Base-by-base conservation (phyloP, 2,329 filamentous ascomycete species). In the Pseudogymnoascus sp. region DNA sequence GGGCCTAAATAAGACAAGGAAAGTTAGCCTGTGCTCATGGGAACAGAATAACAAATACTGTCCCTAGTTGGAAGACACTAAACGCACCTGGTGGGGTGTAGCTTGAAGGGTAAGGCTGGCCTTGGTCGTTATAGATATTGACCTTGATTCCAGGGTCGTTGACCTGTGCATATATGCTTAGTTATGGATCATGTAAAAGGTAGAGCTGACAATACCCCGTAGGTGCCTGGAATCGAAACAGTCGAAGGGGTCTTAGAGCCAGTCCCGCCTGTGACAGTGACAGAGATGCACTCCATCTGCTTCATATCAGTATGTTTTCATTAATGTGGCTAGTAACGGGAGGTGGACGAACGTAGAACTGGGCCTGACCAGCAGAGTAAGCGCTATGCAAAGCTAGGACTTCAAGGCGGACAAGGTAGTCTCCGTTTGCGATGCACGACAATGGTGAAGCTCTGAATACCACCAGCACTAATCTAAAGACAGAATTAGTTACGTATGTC, bases 361-460 rank as follows among this genome's bases (percentile, higher is more conserved):
- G 70, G 16, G 67, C 70, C 56, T 62, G 63, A 2, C 61, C 62
- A 46, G 60, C 61, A 61, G 31, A 43, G 40, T 60, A 33, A 3
- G 68, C 66, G n/a, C 61, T 63, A 53, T 68, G 66, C 14, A 69
- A 63, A 35, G 65, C 71, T 61, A 72, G 70, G 22, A 69, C 64
- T 56, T 69, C 68, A 35, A 64, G 65, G 59, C 70, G 66, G 26
- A 72, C 62, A 26, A 72, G 68, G 41, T 72, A 73, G 62, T 72
- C 66, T 50, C 70, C 70, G 31, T 66, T 26, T 22, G 63, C 65
- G 33, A 72, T 65, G 41, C 66, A 65, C n/a, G 53, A 65, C 12
- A 26, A 71, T 67, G 5, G 43, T 53, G 16, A 53, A 24, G 5
- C 14, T 31, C 11, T 53, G 43, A 11, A 24, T 24, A n/a, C 43